phyloP scores from a whole-genome alignment of 1,284 basidiomycete species.

The Phellopilus nigrolimitatus region DNA sequence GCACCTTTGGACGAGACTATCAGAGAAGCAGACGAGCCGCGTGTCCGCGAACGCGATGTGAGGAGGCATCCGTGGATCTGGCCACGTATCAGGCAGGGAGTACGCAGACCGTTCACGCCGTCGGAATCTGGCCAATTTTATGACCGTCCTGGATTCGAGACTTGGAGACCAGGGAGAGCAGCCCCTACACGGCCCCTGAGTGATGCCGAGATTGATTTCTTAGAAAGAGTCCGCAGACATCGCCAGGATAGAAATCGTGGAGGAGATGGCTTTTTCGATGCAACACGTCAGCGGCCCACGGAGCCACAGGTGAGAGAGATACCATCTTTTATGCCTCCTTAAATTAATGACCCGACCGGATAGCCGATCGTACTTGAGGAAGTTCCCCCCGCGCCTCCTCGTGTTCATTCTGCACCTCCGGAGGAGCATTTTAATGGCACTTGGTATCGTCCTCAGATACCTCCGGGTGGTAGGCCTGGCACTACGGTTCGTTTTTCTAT shows the following conservation, averaged over 20 bases:
- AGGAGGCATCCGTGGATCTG: constrained; percentile 1
- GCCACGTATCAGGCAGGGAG: background rate
- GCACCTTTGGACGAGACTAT: constrained; percentile 11
- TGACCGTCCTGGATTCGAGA: background rate
- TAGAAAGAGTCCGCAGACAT: constrained; percentile 2
- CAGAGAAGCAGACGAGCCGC: background rate
- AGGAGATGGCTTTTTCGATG: constrained; percentile 14
- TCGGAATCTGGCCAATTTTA: background rate
- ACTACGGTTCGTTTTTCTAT: background rate
- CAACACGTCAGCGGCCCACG: too few relatives aligned
- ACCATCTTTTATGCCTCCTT: background rate
- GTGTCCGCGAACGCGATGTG: background rate
- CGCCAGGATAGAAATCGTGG: background rate
- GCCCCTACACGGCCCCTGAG: constrained; percentile 1
- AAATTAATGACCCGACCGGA: background rate
- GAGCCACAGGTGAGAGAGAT: background rate
- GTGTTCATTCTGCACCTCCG: constrained; percentile 13
- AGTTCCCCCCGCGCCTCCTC: constrained; percentile 9
- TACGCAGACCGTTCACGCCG: background rate
- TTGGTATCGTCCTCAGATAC: background rate
- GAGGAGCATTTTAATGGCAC: background rate
- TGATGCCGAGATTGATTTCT: constrained; percentile 16
- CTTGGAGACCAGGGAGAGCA: background rate
- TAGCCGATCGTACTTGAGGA: background rate
- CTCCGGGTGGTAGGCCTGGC: background rate